These are phyloP conservation scores for Daldinia loculata DNA, from an alignment of 495 filamentous ascomycete species.

Conservation along the genomic window DNA sequence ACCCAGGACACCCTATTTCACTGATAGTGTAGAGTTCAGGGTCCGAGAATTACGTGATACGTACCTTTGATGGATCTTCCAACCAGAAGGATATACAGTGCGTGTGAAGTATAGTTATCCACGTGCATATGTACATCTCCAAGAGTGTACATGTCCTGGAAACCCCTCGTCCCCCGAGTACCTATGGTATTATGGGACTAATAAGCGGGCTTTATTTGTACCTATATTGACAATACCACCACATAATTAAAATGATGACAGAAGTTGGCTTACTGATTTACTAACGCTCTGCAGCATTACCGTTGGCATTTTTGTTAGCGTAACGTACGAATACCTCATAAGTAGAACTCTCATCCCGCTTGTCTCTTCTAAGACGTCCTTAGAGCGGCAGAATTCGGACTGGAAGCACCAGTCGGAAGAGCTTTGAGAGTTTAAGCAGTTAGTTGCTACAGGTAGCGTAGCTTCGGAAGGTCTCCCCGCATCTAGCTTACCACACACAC, in stretches of 20 bases:
- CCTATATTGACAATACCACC: not conserved
- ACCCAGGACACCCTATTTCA: not conserved
- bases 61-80: not conserved
- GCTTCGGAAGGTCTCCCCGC: constrained; percentile 29
- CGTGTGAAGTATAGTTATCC: not conserved
- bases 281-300: constrained; percentile 10
- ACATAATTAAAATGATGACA: constrained; percentile 9
- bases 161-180: not conserved
- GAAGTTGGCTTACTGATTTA: constrained; percentile 14
- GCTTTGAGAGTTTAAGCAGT: constrained; percentile 10
- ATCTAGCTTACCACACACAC: constrained; percentile 22
- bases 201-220: not conserved
- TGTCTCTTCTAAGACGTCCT: constrained; percentile 8
- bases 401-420: constrained; percentile 14
- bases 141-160: not conserved
- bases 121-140: not conserved
- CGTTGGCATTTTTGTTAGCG: constrained; percentile 13
- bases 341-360: constrained; percentile 6
- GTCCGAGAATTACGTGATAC: constrained; percentile 11
- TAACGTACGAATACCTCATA: constrained; percentile 3
- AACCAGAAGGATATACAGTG: not conserved
- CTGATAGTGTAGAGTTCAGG: constrained; percentile 8
- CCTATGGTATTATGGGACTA: not conserved
- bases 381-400: constrained; percentile 1
- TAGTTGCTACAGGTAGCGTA: constrained; percentile 17